Evolutionary conservation across 768 basidiomycete species (phyloP).

Genomic region (Lentinus brumalis): DNA sequence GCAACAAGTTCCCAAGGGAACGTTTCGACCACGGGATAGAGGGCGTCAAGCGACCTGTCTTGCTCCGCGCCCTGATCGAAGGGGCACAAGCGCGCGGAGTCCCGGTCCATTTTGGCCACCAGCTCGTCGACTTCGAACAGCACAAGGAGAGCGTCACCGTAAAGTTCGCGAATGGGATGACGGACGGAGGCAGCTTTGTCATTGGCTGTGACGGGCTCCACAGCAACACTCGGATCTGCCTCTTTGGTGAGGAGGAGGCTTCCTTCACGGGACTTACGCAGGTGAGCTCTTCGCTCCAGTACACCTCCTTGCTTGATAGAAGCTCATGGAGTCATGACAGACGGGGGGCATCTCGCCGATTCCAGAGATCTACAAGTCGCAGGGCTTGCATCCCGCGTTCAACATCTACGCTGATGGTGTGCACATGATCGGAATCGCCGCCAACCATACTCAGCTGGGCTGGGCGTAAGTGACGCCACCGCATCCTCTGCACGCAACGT

Average conservation of each 20-base stretch:
- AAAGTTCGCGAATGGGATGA: slow-evolving; percentile 37
- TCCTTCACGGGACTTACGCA: slow-evolving; percentile 43
- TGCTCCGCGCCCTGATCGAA: slow-evolving; percentile 35
- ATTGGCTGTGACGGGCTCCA: slow-evolving; percentile 51
- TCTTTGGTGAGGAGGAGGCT: slow-evolving; percentile 40
- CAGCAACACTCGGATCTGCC: slow-evolving; percentile 37
- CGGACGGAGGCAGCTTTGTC: slow-evolving; percentile 40
- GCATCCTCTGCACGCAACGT: not conserved
- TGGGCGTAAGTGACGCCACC: slow-evolving; percentile 34
- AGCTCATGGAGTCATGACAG: slow-evolving; percentile 18
- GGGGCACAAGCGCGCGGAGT: slow-evolving; percentile 36
- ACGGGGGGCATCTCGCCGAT: slow-evolving; percentile 38
- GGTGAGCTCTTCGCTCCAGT: slow-evolving; percentile 23
- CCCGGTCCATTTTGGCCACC: slow-evolving; percentile 36
- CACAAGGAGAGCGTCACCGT: slow-evolving; percentile 33
- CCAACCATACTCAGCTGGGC: slow-evolving; percentile 32
- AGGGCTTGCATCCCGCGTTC: slow-evolving; percentile 23
- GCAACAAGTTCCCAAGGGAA: slow-evolving; percentile 20
- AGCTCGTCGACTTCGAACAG: slow-evolving; percentile 36
- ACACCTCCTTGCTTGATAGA: not conserved
- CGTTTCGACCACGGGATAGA: slow-evolving; percentile 31
- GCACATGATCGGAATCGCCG: slow-evolving; percentile 40
- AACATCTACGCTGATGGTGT: slow-evolving; percentile 40
- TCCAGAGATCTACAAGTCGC: slow-evolving; percentile 15
- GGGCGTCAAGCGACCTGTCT: slow-evolving; percentile 34